phyloP scores from a whole-genome alignment of 257 asterid species.

The Nemophila menziesii region DNA sequence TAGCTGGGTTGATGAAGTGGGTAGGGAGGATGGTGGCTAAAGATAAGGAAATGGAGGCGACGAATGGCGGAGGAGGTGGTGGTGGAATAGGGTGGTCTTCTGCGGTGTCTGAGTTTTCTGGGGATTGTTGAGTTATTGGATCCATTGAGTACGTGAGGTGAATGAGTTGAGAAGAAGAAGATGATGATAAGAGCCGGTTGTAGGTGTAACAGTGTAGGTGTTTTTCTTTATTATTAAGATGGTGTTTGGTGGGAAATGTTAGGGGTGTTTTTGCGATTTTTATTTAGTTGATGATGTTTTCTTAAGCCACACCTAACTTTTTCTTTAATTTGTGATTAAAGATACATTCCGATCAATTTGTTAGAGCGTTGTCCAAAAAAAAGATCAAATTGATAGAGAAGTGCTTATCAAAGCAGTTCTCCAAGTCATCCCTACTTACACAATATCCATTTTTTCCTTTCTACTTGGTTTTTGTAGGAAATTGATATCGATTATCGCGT shows the following conservation, averaged over 20 bases:
- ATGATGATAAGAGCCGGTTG: neutral
- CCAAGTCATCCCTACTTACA: no score
- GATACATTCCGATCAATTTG: no score
- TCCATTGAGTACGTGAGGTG: slow-evolving; percentile 13
- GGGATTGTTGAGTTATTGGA: slow-evolving; percentile 9
- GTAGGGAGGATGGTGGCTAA: slow-evolving; percentile 67
- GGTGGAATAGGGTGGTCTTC: slow-evolving; percentile 9
- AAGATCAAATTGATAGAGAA: no score
- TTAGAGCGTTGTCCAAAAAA: no score
- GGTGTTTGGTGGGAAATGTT: neutral
- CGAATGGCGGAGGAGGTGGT: slow-evolving; percentile 19
- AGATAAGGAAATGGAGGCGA: slow-evolving; percentile 75
- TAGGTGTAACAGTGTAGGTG: neutral
- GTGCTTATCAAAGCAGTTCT: no score
- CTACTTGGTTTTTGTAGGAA: no score
- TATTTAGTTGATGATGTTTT: neutral
- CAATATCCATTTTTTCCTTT: no score
- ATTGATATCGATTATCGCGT: no score
- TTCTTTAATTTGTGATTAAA: no score
- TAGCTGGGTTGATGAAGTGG: slow-evolving; percentile 53
- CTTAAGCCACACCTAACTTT: neutral
- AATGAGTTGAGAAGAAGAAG: neutral
- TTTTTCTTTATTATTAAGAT: neutral
- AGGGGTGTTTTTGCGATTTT: neutral
- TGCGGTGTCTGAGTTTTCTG: slow-evolving; percentile 6